phyloP scores from a whole-genome alignment of 1,139 yeast genomes.

The Pichia sp. region DNA sequence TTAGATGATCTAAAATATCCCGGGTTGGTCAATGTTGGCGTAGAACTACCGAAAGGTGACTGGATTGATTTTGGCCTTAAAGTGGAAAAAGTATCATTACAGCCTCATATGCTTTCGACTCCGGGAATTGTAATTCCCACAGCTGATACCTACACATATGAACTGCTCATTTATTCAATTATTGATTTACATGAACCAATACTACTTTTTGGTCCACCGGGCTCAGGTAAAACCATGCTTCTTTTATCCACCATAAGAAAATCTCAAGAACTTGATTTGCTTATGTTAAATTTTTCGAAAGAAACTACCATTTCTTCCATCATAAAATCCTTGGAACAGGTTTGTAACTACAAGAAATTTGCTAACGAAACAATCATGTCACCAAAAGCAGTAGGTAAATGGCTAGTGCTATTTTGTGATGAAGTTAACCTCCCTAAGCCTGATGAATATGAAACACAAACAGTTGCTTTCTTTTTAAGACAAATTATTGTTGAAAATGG shows the following conservation, averaged over 20 bases:
- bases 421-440: constrained; percentile 77
- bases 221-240: constrained; percentile 95
- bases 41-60: constrained; percentile 35
- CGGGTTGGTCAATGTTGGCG: constrained; percentile 36
- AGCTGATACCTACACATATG: constrained; percentile 66
- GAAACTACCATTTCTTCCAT: constrained; percentile 64
- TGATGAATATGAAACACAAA: constrained; percentile 74
- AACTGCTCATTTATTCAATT: constrained; percentile 48
- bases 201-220: constrained; percentile 93
- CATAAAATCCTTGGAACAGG: constrained; percentile 60
- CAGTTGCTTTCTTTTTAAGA: constrained; percentile 65
- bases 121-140: constrained; percentile 74
- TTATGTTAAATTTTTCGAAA: constrained; percentile 76
- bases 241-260: constrained; percentile 59
- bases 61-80: background rate
- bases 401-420: constrained; percentile 86
- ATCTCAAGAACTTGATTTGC: constrained; percentile 49
- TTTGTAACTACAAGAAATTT: constrained; percentile 53
- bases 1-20: background rate
- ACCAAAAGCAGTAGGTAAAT: constrained; percentile 58
- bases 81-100: constrained; percentile 40
- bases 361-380: constrained; percentile 43
- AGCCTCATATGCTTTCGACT: constrained; percentile 49
- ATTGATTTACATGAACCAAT: constrained; percentile 53
- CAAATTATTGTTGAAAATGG: constrained; percentile 70